phyloP scores from a whole-genome alignment of 306 rosid genomes.

The Prunus campanulata region DNA sequence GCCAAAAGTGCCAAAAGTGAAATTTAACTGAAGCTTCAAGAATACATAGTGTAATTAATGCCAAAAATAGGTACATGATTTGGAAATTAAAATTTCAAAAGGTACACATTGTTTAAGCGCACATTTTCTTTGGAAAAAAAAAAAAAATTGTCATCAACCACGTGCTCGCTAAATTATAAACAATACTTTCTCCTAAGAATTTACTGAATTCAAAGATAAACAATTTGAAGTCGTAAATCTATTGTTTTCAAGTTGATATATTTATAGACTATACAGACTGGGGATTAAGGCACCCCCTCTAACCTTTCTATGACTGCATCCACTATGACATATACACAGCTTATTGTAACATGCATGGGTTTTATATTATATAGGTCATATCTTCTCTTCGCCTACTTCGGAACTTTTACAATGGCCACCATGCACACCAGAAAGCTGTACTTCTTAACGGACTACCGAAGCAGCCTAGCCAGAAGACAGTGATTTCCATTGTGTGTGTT shows the following conservation, averaged over 20 bases:
- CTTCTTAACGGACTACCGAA: background rate
- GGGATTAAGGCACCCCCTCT: conserved; percentile 5
- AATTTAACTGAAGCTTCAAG: too few relatives aligned
- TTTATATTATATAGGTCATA: conserved; percentile 10
- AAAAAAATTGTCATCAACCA: too few relatives aligned
- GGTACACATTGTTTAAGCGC: too few relatives aligned
- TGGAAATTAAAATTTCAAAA: too few relatives aligned
- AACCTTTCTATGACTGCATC: conserved; percentile 21
- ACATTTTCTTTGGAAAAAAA: too few relatives aligned
- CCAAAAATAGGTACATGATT: too few relatives aligned
- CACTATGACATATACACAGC: conserved; percentile 23
- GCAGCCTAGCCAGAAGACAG: conserved; percentile 6
- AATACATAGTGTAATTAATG: too few relatives aligned
- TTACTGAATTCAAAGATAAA: background rate
- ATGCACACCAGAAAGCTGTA: background rate
- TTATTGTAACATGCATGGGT: conserved; percentile 15
- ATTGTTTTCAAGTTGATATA: background rate
- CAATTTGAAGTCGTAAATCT: background rate
- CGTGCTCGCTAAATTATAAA: too few relatives aligned
- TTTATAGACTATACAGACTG: conserved; percentile 17
- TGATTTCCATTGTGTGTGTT: conserved; percentile 15
- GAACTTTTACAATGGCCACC: background rate
- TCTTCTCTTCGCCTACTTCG: conserved; percentile 13
- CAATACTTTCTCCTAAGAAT: too few relatives aligned
- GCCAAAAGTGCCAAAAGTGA: too few relatives aligned